Evolutionary conservation across 1,139 yeast genomes (phyloP).

Genomic region (Taphrina deformans): DNA sequence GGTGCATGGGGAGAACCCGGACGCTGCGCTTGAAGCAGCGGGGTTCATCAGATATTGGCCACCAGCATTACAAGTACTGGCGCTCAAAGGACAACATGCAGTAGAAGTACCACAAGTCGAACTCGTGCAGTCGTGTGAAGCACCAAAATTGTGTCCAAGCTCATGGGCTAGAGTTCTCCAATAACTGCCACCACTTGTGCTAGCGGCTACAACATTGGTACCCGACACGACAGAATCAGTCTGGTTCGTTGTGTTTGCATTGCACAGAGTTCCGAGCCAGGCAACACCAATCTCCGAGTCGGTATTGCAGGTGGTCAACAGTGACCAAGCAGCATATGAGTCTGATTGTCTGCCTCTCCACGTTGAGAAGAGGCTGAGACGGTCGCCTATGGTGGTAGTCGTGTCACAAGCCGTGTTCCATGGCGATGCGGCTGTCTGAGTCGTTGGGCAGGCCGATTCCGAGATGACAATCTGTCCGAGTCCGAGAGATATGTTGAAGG

Average conservation of each 20-base stretch:
- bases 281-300: conserved; percentile 48
- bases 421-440: conserved; percentile 37
- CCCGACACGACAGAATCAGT: conserved; percentile 43
- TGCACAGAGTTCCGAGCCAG: conserved; percentile 49
- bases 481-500: conserved; percentile 48
- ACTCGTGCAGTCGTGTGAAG: conserved; percentile 49
- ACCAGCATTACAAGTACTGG: conserved; percentile 44
- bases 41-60: conserved; percentile 49
- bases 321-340: conserved; percentile 48
- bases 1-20: conserved; percentile 47
- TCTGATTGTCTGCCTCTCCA: conserved; percentile 46
- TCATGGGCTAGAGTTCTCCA: conserved; percentile 50
- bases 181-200: conserved; percentile 42
- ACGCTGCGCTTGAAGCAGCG: conserved; percentile 41
- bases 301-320: conserved; percentile 46
- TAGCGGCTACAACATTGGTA: conserved; percentile 46
- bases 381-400: conserved; percentile 42
- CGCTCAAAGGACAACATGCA: conserved; percentile 47
- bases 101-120: conserved; percentile 44
- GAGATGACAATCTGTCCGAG: conserved; percentile 41
- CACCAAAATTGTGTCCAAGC: conserved; percentile 48
- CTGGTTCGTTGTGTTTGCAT: conserved; percentile 37
- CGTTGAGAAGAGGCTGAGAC: conserved; percentile 44
- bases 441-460: conserved; percentile 42
- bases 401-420: conserved; percentile 46